Conservation (phyloP, 1,139 yeast genomes). For the Yamadazyma triangularis region DNA sequence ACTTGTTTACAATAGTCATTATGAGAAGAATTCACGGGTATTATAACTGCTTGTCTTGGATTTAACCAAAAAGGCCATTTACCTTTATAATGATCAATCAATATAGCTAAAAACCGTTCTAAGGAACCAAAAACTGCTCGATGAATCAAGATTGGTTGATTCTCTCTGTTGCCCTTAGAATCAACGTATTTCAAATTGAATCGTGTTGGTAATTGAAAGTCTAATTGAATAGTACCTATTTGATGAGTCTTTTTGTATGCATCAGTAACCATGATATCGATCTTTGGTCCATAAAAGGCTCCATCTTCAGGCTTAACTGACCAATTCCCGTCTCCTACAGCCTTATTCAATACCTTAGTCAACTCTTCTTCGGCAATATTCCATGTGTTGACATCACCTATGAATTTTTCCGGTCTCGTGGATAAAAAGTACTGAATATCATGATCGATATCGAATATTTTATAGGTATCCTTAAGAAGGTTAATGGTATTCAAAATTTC, state of each 20-base stretch:
- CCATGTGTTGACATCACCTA: constrained; percentile 86
- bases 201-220: constrained; percentile 87
- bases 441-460: constrained; percentile 61
- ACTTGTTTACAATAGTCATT: constrained; percentile 49
- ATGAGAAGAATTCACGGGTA: constrained; percentile 72
- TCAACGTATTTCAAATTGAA: constrained; percentile 69
- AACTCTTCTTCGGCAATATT: constrained; percentile 74
- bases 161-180: constrained; percentile 41
- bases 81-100: constrained; percentile 87
- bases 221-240: constrained; percentile 93
- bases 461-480: constrained; percentile 73
- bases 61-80: constrained; percentile 99
- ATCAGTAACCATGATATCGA: constrained; percentile 83
- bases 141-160: constrained; percentile 87
- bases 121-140: constrained; percentile 94
- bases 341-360: constrained; percentile 55
- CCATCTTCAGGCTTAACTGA: constrained; percentile 86
- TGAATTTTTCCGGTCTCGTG: constrained; percentile 74
- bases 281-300: constrained; percentile 96
- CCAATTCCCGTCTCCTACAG: constrained; percentile 60
- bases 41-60: constrained; percentile 86
- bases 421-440: constrained; percentile 72
- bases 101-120: constrained; percentile 86
- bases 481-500: constrained; percentile 76
- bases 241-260: constrained; percentile 83